Base-by-base conservation (phyloP, 805 yeast species). In the Barnettozyma salicaria region DNA sequence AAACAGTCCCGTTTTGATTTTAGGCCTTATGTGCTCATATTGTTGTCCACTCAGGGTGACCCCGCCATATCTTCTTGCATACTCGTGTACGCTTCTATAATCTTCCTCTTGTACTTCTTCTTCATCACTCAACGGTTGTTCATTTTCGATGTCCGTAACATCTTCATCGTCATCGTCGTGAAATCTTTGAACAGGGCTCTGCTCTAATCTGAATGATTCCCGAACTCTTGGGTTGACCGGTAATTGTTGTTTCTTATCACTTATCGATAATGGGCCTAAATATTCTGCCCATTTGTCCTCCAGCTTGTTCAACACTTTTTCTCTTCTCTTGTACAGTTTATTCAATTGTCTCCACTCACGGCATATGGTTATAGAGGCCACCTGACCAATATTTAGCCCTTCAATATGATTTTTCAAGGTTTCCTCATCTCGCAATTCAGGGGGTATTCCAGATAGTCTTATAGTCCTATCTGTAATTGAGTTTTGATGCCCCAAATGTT, bases 391-490 rank as follows among this genome's bases (percentile, higher is more conserved):
- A 20, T 81, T 80, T 25, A 90, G 64, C 8, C 73, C 70, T 49
- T 87, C 92, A 19, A 90, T 78, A 52, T 86, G 92, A 25, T 76
- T 70, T 39, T 74, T 78, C 47, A 90, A 61, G 11, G 74, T 76
- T n/a, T 69, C 68, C 47, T 78, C 88, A 39, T 76, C 79, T 35
- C 97, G 68, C 28, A 89, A 62, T 31, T 79, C 78, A 0, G 84
- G 80, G 0, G 97, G 97, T 5, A 90, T 86, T 1, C 97, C 97
- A 25, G 90, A 78, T 11, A 90, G 58, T 40, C 90, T 66, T 27
- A 92, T 80, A 1, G 97, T 92, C 55, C 96, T 70, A 65, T 90
- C 97, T 0, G 97, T 86, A 41, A 90, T 71, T 8, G 95, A 80
- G 55, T 82, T 82, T 56, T 89, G 97, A 44, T 72, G 74, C 0